These are phyloP conservation scores for Fusarium nanum DNA, from an alignment of 2,329 filamentous ascomycete genomes.

Conservation along the genomic window DNA sequence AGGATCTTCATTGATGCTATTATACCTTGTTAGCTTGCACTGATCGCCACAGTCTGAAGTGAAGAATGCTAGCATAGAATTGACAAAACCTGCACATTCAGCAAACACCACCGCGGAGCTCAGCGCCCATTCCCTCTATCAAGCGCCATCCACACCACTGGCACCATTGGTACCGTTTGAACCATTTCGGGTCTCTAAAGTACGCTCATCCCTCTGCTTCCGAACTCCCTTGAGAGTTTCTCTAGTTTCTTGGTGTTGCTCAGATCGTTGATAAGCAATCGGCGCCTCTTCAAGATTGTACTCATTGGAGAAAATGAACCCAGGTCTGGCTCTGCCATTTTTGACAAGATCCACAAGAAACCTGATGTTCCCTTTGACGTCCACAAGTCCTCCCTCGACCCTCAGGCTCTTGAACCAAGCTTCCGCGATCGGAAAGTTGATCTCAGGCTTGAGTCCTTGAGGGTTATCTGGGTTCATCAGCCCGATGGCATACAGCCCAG, in stretches of 20 bases:
- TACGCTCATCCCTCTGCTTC: not conserved
- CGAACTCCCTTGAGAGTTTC: slow-evolving; percentile 8
- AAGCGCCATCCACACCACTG: no score
- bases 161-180: not conserved
- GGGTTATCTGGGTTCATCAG: not conserved
- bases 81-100: no score
- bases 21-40: no score
- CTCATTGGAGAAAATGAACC: slow-evolving; percentile 16
- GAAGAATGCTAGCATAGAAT: no score
- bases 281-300: slow-evolving; percentile 15
- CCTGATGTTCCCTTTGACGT: slow-evolving; percentile 7
- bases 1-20: no score
- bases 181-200: not conserved
- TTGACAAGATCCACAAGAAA: slow-evolving; percentile 7
- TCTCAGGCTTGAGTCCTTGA: not conserved
- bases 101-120: no score
- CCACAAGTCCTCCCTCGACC: slow-evolving; percentile 4
- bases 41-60: no score
- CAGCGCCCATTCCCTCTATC: fast-evolving
- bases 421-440: slow-evolving; percentile 2
- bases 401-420: slow-evolving; percentile 6
- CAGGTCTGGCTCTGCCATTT: slow-evolving; percentile 6
- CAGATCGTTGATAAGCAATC: not conserved
- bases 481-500: slow-evolving; percentile 2
- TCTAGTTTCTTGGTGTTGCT: slow-evolving; percentile 9